Evolutionary conservation across 1,139 yeast genomes (phyloP).

Genomic region (Yamadazyma epiphylla): DNA sequence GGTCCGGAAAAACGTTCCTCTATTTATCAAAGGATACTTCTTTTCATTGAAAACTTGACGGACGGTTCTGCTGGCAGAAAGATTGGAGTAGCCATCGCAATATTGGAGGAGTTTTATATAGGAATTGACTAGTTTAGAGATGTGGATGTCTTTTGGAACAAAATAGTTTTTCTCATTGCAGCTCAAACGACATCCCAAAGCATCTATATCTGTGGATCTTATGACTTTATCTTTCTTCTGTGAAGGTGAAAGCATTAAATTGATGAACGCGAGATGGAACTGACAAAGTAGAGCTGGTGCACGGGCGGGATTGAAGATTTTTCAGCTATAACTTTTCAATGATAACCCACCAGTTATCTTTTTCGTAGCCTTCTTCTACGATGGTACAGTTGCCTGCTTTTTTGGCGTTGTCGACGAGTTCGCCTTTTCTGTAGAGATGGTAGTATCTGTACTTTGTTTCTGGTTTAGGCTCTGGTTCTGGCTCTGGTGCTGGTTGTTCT

Average conservation of each 20-base stretch:
- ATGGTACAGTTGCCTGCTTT: conserved; percentile 64
- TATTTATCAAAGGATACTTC: conserved; percentile 74
- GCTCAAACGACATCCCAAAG: conserved; percentile 67
- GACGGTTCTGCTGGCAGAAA: conserved; percentile 41
- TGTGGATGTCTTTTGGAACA: conserved; percentile 43
- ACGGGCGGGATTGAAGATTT: conserved; percentile 1
- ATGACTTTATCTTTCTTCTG: conserved; percentile 47
- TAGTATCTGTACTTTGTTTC: conserved; percentile 76
- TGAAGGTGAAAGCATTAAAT: conserved; percentile 30
- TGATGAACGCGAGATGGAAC: no score
- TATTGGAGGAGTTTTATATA: conserved; percentile 32
- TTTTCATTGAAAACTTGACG: conserved; percentile 35
- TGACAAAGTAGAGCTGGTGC: no score
- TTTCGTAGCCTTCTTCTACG: conserved; percentile 77
- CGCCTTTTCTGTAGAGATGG: conserved; percentile 82
- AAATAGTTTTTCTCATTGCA: conserved; percentile 56
- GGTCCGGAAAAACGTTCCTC: conserved; percentile 82
- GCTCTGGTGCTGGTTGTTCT: conserved; percentile 14
- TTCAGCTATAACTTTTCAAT: conserved; percentile 15
- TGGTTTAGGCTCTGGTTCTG: conserved; percentile 21
- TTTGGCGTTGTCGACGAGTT: conserved; percentile 63
- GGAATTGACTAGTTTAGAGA: conserved; percentile 41
- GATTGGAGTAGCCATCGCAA: conserved; percentile 36
- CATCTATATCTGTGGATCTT: conserved; percentile 80
- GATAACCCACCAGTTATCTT: conserved; percentile 87